These are phyloP conservation scores for Emericellopsis terricola DNA, from an alignment of 495 filamentous ascomycete species.

Conservation along the genomic window DNA sequence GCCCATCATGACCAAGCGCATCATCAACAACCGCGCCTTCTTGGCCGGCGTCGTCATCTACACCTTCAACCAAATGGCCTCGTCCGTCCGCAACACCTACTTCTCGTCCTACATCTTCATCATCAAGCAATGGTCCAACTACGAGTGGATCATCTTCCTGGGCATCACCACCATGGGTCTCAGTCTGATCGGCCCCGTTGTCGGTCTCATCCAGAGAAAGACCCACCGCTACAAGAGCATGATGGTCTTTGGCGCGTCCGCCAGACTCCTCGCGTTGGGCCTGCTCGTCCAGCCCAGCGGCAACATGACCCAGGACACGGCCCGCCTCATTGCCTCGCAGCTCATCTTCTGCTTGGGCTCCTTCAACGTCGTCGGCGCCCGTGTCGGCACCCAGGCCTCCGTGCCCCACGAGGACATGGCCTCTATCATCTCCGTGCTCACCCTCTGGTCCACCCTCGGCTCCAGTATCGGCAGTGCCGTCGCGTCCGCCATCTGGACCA, in stretches of 20 bases:
- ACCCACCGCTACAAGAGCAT: constrained; percentile 1
- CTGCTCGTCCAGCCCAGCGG: neutral
- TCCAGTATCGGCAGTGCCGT: neutral
- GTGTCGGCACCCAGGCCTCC: neutral
- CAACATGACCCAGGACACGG: too few relatives aligned
- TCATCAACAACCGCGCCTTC: too few relatives aligned
- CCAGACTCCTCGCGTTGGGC: neutral
- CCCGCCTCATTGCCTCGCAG: neutral
- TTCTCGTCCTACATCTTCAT: neutral
- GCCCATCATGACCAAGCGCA: too few relatives aligned
- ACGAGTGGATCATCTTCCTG: neutral
- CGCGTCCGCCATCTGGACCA: neutral
- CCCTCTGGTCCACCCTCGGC: neutral
- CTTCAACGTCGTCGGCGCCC: neutral
- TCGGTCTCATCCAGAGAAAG: neutral
- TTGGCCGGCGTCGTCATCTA: too few relatives aligned
- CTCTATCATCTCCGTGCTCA: neutral
- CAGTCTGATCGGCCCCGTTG: neutral
- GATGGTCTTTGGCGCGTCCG: neutral
- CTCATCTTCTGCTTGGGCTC: neutral
- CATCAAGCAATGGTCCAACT: neutral
- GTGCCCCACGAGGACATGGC: constrained; percentile 1
- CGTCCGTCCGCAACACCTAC: neutral
- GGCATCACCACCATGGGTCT: neutral
- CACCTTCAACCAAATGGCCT: too few relatives aligned